Evolutionary conservation across 2,329 filamentous ascomycete species (phyloP).

Genomic region (Zymoseptoria ardabiliae): DNA sequence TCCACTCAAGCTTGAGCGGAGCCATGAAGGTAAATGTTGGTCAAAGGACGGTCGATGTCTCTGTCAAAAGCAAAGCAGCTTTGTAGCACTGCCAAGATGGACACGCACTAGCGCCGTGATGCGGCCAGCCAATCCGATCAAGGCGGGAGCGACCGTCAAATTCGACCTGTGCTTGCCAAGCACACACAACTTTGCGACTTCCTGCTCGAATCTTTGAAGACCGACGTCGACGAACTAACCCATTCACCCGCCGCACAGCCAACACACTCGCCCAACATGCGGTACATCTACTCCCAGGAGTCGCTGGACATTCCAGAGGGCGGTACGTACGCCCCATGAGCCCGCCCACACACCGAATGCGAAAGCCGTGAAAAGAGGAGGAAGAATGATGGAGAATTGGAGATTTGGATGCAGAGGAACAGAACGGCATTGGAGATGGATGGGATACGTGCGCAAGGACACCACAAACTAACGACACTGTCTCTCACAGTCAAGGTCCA

Average conservation of each 20-base stretch:
- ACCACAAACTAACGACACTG: constrained; percentile 15
- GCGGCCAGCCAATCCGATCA: not conserved
- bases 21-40: too few species aligned
- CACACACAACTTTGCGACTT: not conserved
- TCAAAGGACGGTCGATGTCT: too few species aligned
- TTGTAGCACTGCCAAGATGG: not conserved
- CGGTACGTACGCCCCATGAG: constrained; percentile 59
- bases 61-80: too few species aligned
- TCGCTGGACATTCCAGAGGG: constrained; percentile 90
- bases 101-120: not conserved
- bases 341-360: constrained; percentile 3
- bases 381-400: not conserved
- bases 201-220: not conserved
- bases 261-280: constrained; percentile 65
- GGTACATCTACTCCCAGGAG: constrained; percentile 99
- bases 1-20: too few species aligned
- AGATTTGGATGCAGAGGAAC: not conserved
- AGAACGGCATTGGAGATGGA: not conserved
- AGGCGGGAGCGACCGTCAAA: not conserved
- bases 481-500: constrained; percentile 73
- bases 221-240: not conserved
- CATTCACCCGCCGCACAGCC: constrained; percentile 12
- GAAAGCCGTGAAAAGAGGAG: not conserved
- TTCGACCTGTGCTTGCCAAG: not conserved
- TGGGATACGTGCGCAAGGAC: not conserved